Percentiles rank a stretch among this genome's conserved stretches.
These are phyloP conservation scores for Cercospora sesami DNA, from an alignment of 2,329 filamentous ascomycete genomes.

Conservation along the genomic window DNA sequence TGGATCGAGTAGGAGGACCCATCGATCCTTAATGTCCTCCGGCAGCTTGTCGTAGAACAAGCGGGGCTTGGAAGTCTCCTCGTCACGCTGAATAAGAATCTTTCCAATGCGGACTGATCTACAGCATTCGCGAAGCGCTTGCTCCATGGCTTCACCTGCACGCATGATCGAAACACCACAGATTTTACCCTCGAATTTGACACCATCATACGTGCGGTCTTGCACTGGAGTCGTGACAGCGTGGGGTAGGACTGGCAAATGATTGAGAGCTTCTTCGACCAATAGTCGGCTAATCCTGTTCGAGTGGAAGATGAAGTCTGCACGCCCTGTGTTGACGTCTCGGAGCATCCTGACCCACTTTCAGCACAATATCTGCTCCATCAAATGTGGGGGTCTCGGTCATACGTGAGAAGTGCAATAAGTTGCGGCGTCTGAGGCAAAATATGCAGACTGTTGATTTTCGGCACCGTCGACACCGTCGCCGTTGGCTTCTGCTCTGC, in stretches of 20 bases:
- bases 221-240: constrained; percentile 82
- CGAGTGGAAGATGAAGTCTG: constrained; percentile 98
- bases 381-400: background rate
- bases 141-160: constrained; percentile 97
- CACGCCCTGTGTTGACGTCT: constrained; percentile 82
- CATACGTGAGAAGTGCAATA: constrained; percentile 95
- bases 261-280: constrained; percentile 95
- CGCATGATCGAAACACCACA: constrained; percentile 99
- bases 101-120: constrained; percentile 97
- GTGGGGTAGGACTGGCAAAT: constrained; percentile 86
- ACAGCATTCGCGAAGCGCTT: constrained; percentile 93
- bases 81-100: constrained; percentile 95
- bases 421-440: constrained; percentile 92
- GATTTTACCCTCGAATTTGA: constrained; percentile 96
- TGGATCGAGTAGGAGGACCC: constrained; percentile 93
- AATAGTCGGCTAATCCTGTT: constrained; percentile 96
- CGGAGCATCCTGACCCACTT: constrained; percentile 77
- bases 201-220: constrained; percentile 81
- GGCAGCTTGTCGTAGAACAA: constrained; percentile 98
- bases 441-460: constrained; percentile 84
- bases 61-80: constrained; percentile 88
- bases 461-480: constrained; percentile 80
- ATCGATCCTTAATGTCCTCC: constrained; percentile 85
- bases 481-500: constrained; percentile 67
- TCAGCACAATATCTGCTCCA: background rate